A percentile compares a stretch with the other conserved stretches of the same genome.
Evolutionary conservation across 2,329 filamentous ascomycete genomes (phyloP).

Genomic region (Rhynchosporium agropyri): DNA sequence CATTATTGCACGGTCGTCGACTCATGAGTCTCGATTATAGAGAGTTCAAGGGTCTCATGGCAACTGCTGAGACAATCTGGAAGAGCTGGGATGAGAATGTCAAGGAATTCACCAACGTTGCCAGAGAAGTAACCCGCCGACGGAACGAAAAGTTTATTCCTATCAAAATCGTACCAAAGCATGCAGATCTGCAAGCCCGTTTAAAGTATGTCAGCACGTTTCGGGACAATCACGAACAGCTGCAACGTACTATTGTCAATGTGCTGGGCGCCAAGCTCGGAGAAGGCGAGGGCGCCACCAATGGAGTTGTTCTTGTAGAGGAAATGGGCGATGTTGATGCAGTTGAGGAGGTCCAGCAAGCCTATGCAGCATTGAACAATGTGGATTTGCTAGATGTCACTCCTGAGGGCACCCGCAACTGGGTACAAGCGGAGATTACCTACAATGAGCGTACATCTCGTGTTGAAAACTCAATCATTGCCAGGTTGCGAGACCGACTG

Average conservation of each 20-base stretch:
- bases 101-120: constrained; percentile 97
- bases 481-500: constrained; percentile 84
- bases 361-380: constrained; percentile 91
- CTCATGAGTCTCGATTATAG: constrained; percentile 90
- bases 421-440: constrained; percentile 90
- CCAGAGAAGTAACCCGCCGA: constrained; percentile 89
- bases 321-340: constrained; percentile 98
- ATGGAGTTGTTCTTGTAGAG: constrained; percentile 75
- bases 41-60: constrained; percentile 87
- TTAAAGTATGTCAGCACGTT: constrained; percentile 94
- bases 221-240: constrained; percentile 94
- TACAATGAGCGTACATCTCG: constrained; percentile 98
- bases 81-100: constrained; percentile 91
- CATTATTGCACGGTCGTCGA: constrained; percentile 80
- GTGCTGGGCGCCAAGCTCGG: constrained; percentile 81
- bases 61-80: constrained; percentile 82
- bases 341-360: constrained; percentile 92
- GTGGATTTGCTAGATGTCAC: constrained; percentile 95
- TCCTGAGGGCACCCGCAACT: constrained; percentile 83
- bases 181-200: constrained; percentile 85
- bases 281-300: constrained; percentile 56
- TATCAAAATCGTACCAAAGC: constrained; percentile 90
- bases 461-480: constrained; percentile 99
- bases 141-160: constrained; percentile 98
- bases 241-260: constrained; percentile 94